These are phyloP conservation scores for Colletotrichum orbiculare DNA, from an alignment of 2,329 filamentous ascomycete genomes.

Conservation along the genomic window DNA sequence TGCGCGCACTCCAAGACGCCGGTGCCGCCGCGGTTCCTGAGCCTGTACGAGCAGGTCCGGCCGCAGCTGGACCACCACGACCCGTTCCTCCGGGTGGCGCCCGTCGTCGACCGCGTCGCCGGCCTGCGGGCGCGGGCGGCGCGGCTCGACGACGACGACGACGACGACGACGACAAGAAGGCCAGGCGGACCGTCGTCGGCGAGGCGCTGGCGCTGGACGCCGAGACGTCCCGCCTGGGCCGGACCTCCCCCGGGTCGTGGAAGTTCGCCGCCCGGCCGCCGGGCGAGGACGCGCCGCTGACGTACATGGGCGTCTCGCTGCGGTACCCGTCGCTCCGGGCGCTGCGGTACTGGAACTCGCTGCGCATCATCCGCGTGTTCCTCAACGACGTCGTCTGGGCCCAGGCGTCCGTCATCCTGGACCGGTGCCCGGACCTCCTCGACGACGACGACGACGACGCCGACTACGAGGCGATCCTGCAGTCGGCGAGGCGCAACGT, in stretches of 20 bases:
- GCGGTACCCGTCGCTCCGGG: constrained; percentile 37
- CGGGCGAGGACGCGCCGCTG: constrained; percentile 28
- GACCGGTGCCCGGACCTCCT: constrained; percentile 11
- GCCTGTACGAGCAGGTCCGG: constrained; percentile 31
- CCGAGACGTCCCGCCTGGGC: constrained; percentile 22
- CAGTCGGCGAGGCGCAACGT: constrained; percentile 34
- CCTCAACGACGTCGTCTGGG: constrained; percentile 37
- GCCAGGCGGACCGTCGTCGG: constrained; percentile 27
- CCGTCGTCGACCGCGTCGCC: constrained; percentile 38
- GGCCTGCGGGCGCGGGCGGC: constrained; percentile 34
- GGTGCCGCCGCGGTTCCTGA: constrained; percentile 39
- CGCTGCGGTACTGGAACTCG: constrained; percentile 42
- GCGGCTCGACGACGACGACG: not conserved
- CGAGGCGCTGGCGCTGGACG: constrained; percentile 39
- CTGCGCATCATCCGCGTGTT: constrained; percentile 42
- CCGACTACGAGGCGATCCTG: constrained; percentile 18
- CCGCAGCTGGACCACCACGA: constrained; percentile 35
- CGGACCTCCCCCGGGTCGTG: constrained; percentile 19
- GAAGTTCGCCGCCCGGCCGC: constrained; percentile 19
- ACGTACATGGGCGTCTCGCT: constrained; percentile 36
- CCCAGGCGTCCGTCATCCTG: constrained; percentile 10
- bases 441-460: constrained; percentile 18
- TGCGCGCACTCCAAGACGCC: constrained; percentile 40
- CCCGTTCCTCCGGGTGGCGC: constrained; percentile 31
- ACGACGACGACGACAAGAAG: not conserved